Percentiles rank a stretch among this genome's conserved stretches.
Evolutionary conservation across 257 asterid genomes (phyloP).

Genomic region (Solanum gandarillasii): DNA sequence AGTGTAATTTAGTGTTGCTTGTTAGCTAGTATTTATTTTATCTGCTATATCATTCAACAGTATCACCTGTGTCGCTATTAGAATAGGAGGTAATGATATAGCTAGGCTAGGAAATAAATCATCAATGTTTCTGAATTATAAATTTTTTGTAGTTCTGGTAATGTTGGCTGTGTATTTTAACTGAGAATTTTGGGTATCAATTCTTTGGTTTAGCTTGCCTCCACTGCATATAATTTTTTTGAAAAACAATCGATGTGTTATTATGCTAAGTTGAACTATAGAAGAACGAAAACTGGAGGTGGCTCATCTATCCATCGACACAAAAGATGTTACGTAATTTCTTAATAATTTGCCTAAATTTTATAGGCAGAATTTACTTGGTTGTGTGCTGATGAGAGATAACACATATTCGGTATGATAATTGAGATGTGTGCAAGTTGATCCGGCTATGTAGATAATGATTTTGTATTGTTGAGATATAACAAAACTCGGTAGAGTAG

Average conservation of each 20-base stretch:
- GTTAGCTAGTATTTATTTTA: not conserved
- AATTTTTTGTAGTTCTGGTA: not conserved
- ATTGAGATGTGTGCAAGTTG: not conserved
- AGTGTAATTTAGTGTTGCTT: not conserved
- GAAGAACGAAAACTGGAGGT: not conserved
- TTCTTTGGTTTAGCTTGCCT: not conserved
- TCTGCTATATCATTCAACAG: not conserved
- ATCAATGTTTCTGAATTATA: not conserved
- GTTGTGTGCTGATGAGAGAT: too few species aligned
- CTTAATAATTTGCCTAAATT: not conserved
- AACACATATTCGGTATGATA: not conserved
- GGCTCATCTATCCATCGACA: not conserved
- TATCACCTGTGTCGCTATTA: not conserved
- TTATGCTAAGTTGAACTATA: not conserved
- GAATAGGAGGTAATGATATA: not conserved
- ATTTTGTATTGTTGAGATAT: not conserved
- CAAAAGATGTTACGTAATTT: not conserved
- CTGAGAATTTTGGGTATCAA: not conserved
- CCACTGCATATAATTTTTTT: not conserved
- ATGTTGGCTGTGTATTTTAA: not conserved
- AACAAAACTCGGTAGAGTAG: not conserved
- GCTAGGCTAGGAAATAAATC: not conserved
- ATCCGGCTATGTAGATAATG: too few species aligned
- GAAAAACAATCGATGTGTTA: not conserved
- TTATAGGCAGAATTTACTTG: too few species aligned